phyloP scores from a whole-genome alignment of 2,329 filamentous ascomycete species.

The Lachnellula cervina region DNA sequence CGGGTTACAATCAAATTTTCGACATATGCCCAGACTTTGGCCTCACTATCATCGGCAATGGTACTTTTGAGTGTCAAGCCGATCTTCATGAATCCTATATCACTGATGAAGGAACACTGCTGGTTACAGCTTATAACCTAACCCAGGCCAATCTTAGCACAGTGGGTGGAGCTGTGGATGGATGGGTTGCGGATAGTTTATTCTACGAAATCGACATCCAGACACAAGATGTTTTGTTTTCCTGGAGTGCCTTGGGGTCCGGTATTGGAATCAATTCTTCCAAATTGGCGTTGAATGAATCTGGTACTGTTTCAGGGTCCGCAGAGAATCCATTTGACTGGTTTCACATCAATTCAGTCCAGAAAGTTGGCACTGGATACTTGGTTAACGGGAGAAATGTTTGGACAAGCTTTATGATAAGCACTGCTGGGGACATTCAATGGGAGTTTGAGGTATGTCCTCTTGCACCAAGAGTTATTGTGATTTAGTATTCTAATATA shows the following conservation, averaged over 20 bases:
- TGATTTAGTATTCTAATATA: too few species aligned
- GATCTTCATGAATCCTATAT: not conserved
- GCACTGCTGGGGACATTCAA: slow-evolving; percentile 10
- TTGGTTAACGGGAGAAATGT: slow-evolving; percentile 26
- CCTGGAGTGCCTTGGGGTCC: slow-evolving; percentile 36
- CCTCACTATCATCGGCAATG: not conserved
- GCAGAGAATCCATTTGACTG: slow-evolving; percentile 24
- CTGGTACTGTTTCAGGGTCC: not conserved
- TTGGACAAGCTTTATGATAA: slow-evolving; percentile 24
- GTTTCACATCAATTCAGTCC: slow-evolving; percentile 29
- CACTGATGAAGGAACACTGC: not conserved
- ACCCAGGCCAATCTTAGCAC: not conserved
- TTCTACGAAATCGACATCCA: slow-evolving; percentile 40
- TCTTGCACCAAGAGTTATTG: too few species aligned
- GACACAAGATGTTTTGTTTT: slow-evolving; percentile 37
- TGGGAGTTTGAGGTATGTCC: not conserved
- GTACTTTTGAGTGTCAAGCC: not conserved
- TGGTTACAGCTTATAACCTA: not conserved
- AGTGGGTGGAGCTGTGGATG: not conserved
- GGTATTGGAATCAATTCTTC: slow-evolving; percentile 20
- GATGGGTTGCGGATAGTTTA: slow-evolving; percentile 34
- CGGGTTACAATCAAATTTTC: not conserved
- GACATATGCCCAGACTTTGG: not conserved
- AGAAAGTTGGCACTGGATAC: slow-evolving; percentile 24
- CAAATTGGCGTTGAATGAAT: not conserved